phyloP scores from a whole-genome alignment of 2,329 filamentous ascomycete species.

The Colletotrichum horii region DNA sequence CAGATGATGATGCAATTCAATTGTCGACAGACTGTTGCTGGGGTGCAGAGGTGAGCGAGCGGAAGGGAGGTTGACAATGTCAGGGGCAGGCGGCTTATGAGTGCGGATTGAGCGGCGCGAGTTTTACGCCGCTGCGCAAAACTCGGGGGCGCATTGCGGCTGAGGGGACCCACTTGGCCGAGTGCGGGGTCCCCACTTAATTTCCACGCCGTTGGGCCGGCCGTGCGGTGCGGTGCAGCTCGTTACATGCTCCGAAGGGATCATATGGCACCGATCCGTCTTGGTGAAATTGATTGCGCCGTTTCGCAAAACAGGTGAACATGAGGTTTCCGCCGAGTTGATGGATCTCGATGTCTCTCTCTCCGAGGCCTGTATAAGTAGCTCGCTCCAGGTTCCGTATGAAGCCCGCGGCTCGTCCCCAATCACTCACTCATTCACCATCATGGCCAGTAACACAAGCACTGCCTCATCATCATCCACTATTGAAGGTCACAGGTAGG shows the following conservation, averaged over 20 bases:
- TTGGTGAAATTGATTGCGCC: not conserved
- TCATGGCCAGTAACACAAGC: not conserved
- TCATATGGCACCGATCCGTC: not conserved
- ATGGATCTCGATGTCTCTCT: fast-evolving
- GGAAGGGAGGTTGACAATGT: not conserved
- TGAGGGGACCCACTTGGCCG: not conserved
- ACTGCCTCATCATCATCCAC: not conserved
- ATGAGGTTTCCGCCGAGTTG: not conserved
- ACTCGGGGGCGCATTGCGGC: slow-evolving; percentile 1
- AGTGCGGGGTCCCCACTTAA: not conserved
- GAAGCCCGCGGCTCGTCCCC: not conserved
- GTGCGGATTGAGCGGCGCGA: not conserved
- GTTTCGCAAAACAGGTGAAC: not conserved
- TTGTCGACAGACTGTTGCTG: not conserved
- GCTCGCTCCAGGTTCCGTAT: not conserved
- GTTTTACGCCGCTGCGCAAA: slow-evolving; percentile 17
- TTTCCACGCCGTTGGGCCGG: not conserved
- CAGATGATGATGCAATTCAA: not conserved
- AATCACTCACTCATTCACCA: not conserved
- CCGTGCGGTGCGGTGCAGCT: not conserved
- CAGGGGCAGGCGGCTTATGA: not conserved
- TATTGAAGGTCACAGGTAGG: not conserved
- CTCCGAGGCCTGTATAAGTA: fast-evolving
- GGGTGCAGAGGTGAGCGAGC: not conserved
- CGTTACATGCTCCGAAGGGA: not conserved